Conservation (phyloP, 108 stramenopile species). For the Aurantiochytrium sp. region DNA sequence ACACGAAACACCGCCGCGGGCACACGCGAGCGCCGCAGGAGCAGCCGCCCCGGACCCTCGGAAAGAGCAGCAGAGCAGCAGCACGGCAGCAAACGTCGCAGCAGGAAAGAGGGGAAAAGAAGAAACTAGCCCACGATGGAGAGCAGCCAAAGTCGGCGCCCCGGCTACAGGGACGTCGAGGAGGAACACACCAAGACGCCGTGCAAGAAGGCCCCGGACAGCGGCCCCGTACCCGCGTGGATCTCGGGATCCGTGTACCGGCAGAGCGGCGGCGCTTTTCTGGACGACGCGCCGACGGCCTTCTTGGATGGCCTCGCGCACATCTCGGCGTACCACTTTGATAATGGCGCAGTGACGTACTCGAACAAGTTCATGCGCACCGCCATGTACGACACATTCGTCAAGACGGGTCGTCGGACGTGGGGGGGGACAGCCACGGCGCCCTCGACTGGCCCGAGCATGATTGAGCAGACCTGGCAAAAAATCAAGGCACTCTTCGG, state of each 20-base stretch:
- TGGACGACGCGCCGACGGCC: not conserved
- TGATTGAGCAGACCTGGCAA: not conserved
- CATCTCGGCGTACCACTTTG: not conserved
- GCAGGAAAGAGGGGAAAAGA: no score
- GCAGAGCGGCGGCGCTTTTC: not conserved
- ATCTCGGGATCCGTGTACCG: not conserved
- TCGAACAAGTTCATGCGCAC: slow-evolving; percentile 12
- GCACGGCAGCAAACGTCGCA: no score
- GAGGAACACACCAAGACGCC: not conserved
- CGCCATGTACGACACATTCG: not conserved
- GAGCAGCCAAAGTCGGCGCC: no score
- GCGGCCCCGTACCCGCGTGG: not conserved
- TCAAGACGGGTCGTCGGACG: not conserved
- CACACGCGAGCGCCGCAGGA: no score
- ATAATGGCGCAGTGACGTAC: not conserved
- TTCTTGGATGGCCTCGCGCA: not conserved
- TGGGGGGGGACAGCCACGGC: not conserved
- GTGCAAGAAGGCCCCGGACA: not conserved
- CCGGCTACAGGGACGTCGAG: not conserved
- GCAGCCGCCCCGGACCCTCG: no score
- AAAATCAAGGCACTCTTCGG: not conserved
- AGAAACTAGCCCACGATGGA: no score
- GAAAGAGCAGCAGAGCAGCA: no score
- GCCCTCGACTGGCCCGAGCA: not conserved
- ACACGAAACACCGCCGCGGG: no score